These are phyloP conservation scores for Penstemon newberryi DNA, from an alignment of 257 asterid species.

Conservation along the genomic window DNA sequence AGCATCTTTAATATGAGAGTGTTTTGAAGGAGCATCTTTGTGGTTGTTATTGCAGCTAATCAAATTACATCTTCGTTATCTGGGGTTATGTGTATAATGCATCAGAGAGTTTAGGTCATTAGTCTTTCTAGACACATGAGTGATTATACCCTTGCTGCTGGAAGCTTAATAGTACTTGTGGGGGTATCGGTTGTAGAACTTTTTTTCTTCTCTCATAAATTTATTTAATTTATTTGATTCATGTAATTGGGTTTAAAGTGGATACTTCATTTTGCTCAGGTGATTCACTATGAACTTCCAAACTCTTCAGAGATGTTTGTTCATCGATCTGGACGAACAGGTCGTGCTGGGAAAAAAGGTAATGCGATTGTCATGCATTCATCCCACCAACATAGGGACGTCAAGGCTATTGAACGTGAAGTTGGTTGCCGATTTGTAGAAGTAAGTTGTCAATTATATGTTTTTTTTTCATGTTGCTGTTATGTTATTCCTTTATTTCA, in stretches of 20 bases:
- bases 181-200: conserved; percentile 2
- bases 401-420: conserved; percentile 80
- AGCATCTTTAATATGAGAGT: background rate
- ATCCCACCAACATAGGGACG: conserved; percentile 59
- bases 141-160: background rate
- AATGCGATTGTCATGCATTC: conserved; percentile 81
- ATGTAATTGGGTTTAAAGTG: no score
- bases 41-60: conserved; percentile 21
- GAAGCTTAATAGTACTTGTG: no score
- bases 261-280: conserved; percentile 46
- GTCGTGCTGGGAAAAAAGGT: conserved; percentile 99
- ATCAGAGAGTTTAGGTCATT: conserved; percentile 5
- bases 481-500: conserved; percentile 11
- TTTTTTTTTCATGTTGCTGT: conserved; percentile 21
- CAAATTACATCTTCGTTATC: background rate
- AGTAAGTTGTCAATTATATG: conserved; percentile 37
- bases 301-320: conserved; percentile 81
- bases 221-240: no score
- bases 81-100: conserved; percentile 3
- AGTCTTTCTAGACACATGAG: background rate
- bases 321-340: conserved; percentile 97
- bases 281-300: conserved; percentile 90
- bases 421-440: conserved; percentile 80
- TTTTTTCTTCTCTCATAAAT: conserved; percentile 2
- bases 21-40: background rate